Percentiles rank a stretch among this genome's conserved stretches.
These are phyloP conservation scores for Danielia reshetovae DNA, from an alignment of 805 yeast species.

Conservation along the genomic window DNA sequence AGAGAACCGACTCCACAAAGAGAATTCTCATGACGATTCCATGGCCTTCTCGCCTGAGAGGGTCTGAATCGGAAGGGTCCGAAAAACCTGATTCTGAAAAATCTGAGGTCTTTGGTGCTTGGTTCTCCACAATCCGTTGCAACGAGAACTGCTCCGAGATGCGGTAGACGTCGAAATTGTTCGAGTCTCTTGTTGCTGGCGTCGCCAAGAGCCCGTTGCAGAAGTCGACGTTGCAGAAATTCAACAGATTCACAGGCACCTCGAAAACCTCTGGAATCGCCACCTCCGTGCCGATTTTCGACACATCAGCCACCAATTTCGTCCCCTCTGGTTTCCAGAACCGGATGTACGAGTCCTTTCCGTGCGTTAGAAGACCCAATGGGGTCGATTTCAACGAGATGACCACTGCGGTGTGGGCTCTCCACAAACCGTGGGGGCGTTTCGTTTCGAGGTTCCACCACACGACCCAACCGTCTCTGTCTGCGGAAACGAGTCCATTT, in stretches of 20 bases:
- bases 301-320: not conserved
- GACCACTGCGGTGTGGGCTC: conserved; percentile 52
- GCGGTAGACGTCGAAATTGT: conserved; percentile 58
- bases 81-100: no score
- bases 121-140: conserved; percentile 31
- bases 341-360: conserved; percentile 55
- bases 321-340: conserved; percentile 37
- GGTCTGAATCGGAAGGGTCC: conserved; percentile 1
- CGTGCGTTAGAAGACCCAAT: conserved; percentile 52
- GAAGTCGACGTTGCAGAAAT: conserved; percentile 58
- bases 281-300: not conserved
- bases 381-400: conserved; percentile 39
- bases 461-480: conserved; percentile 57
- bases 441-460: conserved; percentile 62
- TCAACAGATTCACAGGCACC: conserved; percentile 69
- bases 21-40: conserved; percentile 67
- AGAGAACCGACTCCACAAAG: conserved; percentile 32
- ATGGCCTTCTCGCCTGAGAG: conserved; percentile 24
- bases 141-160: conserved; percentile 23
- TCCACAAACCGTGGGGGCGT: conserved; percentile 56
- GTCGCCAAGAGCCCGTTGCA: conserved; percentile 35
- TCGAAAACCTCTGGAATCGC: conserved; percentile 28
- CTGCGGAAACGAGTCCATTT: conserved; percentile 45
- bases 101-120: no score
- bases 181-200: conserved; percentile 63